phyloP scores from a whole-genome alignment of 495 filamentous ascomycete genomes.

The Annulohypoxylon nitens region DNA sequence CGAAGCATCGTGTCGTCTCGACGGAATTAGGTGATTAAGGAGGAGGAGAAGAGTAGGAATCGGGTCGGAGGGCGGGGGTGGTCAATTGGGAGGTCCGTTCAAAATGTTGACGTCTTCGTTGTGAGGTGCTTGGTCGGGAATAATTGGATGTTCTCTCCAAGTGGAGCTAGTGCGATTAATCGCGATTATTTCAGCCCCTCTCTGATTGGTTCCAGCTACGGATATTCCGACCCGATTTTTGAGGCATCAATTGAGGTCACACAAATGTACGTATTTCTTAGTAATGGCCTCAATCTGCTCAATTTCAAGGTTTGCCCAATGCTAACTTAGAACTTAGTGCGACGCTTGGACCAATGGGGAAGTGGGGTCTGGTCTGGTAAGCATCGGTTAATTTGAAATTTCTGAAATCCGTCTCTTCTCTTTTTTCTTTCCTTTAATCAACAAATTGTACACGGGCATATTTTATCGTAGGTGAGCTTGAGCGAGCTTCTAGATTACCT shows the following conservation, averaged over 20 bases:
- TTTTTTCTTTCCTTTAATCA: constrained; percentile 61
- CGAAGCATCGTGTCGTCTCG: constrained; percentile 82
- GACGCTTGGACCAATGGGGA: constrained; percentile 26
- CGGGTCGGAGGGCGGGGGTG: constrained; percentile 40
- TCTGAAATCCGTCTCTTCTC: constrained; percentile 54
- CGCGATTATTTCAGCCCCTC: constrained; percentile 50
- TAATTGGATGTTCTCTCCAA: constrained; percentile 34
- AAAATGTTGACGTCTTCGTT: constrained; percentile 53
- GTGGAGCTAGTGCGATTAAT: constrained; percentile 46
- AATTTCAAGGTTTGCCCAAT: background rate
- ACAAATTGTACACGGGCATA: constrained; percentile 75
- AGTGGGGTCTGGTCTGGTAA: background rate
- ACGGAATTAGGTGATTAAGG: constrained; percentile 51
- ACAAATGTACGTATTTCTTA: constrained; percentile 2
- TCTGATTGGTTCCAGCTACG: constrained; percentile 53
- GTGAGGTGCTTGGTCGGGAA: constrained; percentile 39
- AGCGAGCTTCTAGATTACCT: constrained; percentile 55
- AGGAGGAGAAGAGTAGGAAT: constrained; percentile 50
- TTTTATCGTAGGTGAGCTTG: constrained; percentile 86
- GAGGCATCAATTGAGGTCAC: constrained; percentile 18
- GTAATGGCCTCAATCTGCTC: background rate
- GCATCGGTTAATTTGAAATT: constrained; percentile 28
- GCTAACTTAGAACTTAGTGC: background rate
- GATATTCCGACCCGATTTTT: constrained; percentile 16
- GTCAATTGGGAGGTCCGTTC: constrained; percentile 44